Percentiles rank a stretch among this genome's conserved stretches.
Conservation (phyloP, 306 rosid genomes). For the Geum urbanum region DNA sequence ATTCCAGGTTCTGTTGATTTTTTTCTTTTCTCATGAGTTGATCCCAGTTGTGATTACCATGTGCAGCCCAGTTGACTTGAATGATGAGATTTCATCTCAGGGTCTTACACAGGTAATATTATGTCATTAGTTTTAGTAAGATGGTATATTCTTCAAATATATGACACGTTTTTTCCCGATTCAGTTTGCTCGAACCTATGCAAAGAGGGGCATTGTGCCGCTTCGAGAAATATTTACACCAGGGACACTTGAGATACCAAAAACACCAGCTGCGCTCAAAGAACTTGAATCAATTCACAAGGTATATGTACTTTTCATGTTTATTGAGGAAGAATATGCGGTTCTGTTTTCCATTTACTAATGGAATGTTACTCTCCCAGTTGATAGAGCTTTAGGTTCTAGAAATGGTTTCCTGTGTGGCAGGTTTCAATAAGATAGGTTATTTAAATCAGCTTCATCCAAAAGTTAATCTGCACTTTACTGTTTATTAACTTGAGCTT, state of each 20-base stretch:
- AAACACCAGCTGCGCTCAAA: conserved; percentile 62
- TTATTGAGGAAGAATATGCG: neutral
- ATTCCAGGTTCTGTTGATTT: conserved; percentile 12
- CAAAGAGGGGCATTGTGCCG: conserved; percentile 71
- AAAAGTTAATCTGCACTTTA: neutral
- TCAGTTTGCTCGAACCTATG: conserved; percentile 80
- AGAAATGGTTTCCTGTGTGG: neutral
- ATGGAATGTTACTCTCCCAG: neutral
- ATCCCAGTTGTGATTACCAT: conserved; percentile 20
- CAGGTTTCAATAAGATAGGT: neutral
- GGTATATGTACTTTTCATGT: conserved; percentile 33
- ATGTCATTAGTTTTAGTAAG: conserved; percentile 13
- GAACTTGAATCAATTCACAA: conserved; percentile 96
- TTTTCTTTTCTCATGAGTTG: conserved; percentile 4
- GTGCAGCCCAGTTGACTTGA: conserved; percentile 91
- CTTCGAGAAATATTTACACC: conserved; percentile 88
- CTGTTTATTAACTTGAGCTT: neutral
- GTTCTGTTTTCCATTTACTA: neutral
- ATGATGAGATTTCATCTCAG: conserved; percentile 73
- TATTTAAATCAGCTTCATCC: too few species aligned
- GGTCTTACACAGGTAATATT: conserved; percentile 77
- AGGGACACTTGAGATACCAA: conserved; percentile 70
- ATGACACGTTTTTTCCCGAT: conserved; percentile 3
- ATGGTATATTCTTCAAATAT: conserved; percentile 21
- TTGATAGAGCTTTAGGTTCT: neutral